Evolutionary conservation across 2,329 filamentous ascomycete species (phyloP), one percentile per base, ranked within the genome.

Genomic region (Fusarium nisikadoi): DNA sequence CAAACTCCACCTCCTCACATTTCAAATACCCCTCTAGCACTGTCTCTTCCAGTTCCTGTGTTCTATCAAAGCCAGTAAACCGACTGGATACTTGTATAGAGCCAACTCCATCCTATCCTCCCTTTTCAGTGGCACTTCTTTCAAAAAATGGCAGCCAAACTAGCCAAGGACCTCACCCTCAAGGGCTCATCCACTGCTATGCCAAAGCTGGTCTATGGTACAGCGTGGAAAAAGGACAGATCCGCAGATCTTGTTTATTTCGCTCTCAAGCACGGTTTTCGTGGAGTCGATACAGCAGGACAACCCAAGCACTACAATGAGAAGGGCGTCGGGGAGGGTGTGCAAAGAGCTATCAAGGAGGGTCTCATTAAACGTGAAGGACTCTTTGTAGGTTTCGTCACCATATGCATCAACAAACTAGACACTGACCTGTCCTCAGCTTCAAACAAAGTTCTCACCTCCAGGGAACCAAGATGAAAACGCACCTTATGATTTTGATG

Each of bases 401-500:
- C n/a, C 27, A 9, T 25, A 29, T 20, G 5, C 20, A 39, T 45
- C 13, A 19, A 23, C 8, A n/a, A 19, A 27, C 5, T 25, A 19
- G 52, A 16, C 2, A 50, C 49, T 67, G 12, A 71, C 38, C 6
- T 14, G 33, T 16, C 25, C 4, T 29, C 62, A 92, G 89, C 85
- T 95, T 47, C 93, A 97, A 86, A 95, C 93, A n/a, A 96, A 95
- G 80, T 96, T 92, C 83, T 94, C 92, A 3, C 86, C 91, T 0
- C 80, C 89, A 8, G 80, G 81, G 20, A 90, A 89, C 29, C 92
- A 95, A 79, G 88, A 91, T 76, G 83, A 83, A 4, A 80, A 81
- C 43, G 85, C 89, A 53, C 92, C 92, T 1, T 94, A 94, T 79
- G 84, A 91, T 75, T 80, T 87, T 3, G 78, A 83, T 4, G 84